Evolutionary conservation across 495 filamentous ascomycete species (phyloP), one percentile per base, ranked within the genome.

Genomic region (Sordaria brevicollis): DNA sequence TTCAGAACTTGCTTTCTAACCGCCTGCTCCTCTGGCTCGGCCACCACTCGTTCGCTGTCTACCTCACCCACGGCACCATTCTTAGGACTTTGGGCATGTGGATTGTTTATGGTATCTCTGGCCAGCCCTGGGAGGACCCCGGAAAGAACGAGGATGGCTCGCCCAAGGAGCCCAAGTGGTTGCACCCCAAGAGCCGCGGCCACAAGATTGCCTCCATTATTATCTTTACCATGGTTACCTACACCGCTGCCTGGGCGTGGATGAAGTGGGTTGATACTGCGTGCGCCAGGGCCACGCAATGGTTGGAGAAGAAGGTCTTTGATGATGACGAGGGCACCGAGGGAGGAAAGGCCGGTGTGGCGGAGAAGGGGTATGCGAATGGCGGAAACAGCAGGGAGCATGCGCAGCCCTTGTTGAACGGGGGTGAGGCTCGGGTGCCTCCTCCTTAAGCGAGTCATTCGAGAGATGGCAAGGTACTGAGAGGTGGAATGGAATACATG

Each of bases 11-110:
- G 36, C 82, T 91, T 7, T 84, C 87, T 6, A 85, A 85, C 75
- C 80, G 81, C 17, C 75, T 85, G 5, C 81, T 91, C 6, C 84
- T 89, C 70, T 90, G 88, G 88, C 80, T 90, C 21, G 89, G 89
- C 17, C 86, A 87, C 72, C 86, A 89, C 76, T 87, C 84, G 43
- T 91, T 91, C 73, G 88, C 89, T 25, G 86, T 91, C 35, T 91
- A 91, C 72, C 84, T 91, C 5, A 79, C 86, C 6, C 89, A 91
- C 80, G 89, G 89, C 31, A 86, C 86, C 15, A 82, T 91, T 33
- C 81, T 91, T 38, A 84, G 89, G 35, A 85, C 84, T 5, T 76
- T 91, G 0, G 81, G 88, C 17, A 86, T 85, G 38, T 90, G 88
- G 86, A 83, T 90, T 76, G 82, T 88, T 4, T 91, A 88, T 70